These are phyloP conservation scores for Solanum ahanhuiri DNA, from an alignment of 257 asterid genomes.

Conservation along the genomic window DNA sequence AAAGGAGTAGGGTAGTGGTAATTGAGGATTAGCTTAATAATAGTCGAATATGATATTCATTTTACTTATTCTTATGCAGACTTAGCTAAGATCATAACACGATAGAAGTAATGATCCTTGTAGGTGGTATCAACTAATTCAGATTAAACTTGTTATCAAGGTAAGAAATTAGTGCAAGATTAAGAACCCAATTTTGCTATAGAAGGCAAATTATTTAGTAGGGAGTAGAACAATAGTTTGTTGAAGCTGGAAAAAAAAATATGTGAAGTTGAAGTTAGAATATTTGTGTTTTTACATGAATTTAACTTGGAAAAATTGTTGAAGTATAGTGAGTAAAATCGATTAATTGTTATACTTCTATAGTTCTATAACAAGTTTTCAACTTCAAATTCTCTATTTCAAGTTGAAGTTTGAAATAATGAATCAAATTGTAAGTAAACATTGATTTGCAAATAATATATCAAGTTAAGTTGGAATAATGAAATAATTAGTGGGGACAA, in stretches of 20 bases:
- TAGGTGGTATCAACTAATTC: background rate
- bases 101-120: background rate
- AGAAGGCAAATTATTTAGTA: too few species aligned
- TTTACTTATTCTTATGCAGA: background rate
- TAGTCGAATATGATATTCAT: background rate
- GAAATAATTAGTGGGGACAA: background rate
- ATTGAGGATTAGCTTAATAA: too few species aligned
- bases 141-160: background rate
- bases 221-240: too few species aligned
- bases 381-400: background rate
- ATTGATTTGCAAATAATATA: background rate
- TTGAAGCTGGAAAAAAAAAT: too few species aligned
- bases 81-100: background rate
- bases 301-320: too few species aligned
- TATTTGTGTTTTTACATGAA: too few species aligned
- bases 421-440: background rate
- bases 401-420: background rate
- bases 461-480: background rate
- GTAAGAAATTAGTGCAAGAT: background rate
- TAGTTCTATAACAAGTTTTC: background rate
- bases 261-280: too few species aligned
- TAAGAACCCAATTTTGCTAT: too few species aligned
- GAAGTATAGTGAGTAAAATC: too few species aligned
- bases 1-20: background rate
- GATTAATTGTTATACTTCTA: background rate